Base-by-base conservation (phyloP, 257 asterid species). In the Hygrophila difformis region DNA sequence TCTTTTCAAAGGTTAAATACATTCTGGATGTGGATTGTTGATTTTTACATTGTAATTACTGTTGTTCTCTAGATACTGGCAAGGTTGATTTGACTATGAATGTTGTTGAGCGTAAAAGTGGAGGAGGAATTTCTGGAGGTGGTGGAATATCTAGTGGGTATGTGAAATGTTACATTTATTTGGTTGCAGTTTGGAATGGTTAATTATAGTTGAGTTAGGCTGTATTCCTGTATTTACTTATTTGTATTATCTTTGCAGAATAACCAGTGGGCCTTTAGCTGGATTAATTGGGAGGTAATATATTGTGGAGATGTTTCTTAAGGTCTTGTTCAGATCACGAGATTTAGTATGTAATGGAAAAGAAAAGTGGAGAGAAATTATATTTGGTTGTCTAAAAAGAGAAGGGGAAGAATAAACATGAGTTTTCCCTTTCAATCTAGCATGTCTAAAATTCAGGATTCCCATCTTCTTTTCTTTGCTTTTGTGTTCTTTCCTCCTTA, bases 131-230 rank as follows among this genome's bases (percentile, higher is more conserved):
- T 44, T 85, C 94, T 59, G 98, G 94, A 39, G 94, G 98, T 66
- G 98, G 94, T 59, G 98, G 94, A 70, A 71, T 89, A 74, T 89
- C 98, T 46, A 86, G 94, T 59, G 96, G 98, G 98, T 89, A 74
- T 26, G 94, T 86, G 24, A 51, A 31, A 18, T 61, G 12, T 34
- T 23, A 14, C 14, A 29, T 57, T 37, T 19, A n/a, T 5, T 58
- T 47, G 43, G 39, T 52, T 11, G 44, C 22, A 15, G 18, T 4
- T 52, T 28, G 44, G n/a, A 18, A n/a, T n/a, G 19, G 12, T 44
- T 36, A 37, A 29, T 33, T 37, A 43, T 55, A 28, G 16, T 47
- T 18, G 37, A 12, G 6, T 39, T 29, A 40, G 24, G 14, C 40
- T 44, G 19, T 54, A 34, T 29, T 57, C n/a, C n/a, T n/a, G n/a